Conservation (phyloP, 306 rosid species). For the Sicyos edulis region DNA sequence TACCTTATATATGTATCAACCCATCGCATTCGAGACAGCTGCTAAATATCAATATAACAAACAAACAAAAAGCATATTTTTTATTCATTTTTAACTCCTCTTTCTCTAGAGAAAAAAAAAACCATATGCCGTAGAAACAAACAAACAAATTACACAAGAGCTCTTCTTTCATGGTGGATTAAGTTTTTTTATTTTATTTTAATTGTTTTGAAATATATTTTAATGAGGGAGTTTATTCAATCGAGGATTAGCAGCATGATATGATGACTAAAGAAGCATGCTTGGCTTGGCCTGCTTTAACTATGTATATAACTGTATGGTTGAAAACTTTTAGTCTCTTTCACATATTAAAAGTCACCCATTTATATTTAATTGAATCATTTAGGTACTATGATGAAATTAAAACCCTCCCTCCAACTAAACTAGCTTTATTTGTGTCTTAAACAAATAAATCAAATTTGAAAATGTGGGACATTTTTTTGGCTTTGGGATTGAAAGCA, state of each 20-base stretch:
- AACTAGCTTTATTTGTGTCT: too few species aligned
- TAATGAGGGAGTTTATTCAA: neutral
- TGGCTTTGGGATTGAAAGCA: slow-evolving; percentile 18
- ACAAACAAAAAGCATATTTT: too few species aligned
- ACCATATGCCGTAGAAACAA: too few species aligned
- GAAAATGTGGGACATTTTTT: neutral
- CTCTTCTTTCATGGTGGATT: neutral
- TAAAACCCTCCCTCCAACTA: neutral
- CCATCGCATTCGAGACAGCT: neutral
- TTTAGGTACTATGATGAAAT: neutral
- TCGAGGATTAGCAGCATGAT: slow-evolving; percentile 6
- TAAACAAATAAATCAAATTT: neutral
- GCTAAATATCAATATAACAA: neutral
- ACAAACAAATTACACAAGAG: neutral
- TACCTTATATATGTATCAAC: too few species aligned
- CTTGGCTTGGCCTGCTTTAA: neutral
- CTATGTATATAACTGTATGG: neutral
- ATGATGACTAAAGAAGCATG: slow-evolving; percentile 5
- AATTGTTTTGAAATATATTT: neutral
- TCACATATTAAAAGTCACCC: neutral
- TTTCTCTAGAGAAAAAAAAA: too few species aligned
- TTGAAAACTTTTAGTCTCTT: neutral
- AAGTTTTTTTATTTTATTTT: neutral
- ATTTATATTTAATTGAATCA: neutral
- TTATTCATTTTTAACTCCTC: too few species aligned